Evolutionary conservation across 2,329 filamentous ascomycete genomes (phyloP).

Genomic region (Aspergillus bombycis): DNA sequence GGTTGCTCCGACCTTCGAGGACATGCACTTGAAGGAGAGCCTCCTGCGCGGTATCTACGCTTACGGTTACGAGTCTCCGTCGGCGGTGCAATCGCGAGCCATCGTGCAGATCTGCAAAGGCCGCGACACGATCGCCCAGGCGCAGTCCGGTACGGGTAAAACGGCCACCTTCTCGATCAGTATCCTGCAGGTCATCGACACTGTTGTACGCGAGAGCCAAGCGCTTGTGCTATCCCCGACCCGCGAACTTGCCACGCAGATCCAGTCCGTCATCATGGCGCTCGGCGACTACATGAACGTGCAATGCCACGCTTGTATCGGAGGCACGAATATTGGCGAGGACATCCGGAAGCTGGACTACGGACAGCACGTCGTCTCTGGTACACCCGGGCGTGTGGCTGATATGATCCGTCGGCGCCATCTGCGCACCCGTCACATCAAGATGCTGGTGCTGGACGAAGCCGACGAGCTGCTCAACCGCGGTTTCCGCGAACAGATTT

Average conservation of each 20-base stretch:
- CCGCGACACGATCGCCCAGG: conserved; percentile 96
- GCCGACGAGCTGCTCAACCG: conserved; percentile 83
- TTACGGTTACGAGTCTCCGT: conserved; percentile 97
- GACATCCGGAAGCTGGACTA: conserved; percentile 98
- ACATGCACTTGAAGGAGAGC: conserved; percentile 97
- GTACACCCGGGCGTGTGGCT: conserved; percentile 94
- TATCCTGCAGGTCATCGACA: conserved; percentile 94
- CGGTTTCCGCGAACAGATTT: conserved; percentile 97
- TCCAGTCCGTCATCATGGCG: conserved; percentile 98
- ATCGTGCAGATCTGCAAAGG: conserved; percentile 99
- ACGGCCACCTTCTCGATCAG: conserved; percentile 96
- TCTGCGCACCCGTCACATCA: conserved; percentile 73
- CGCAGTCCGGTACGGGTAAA: conserved; percentile 95
- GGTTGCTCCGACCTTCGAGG: conserved; percentile 87
- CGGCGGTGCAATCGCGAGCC: conserved; percentile 93
- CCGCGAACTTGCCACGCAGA: conserved; percentile 95
- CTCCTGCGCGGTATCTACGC: conserved; percentile 96
- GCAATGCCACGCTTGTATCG: conserved; percentile 97
- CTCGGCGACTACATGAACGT: conserved; percentile 99
- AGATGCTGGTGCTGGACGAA: conserved; percentile 77
- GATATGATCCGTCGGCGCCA: conserved; percentile 79
- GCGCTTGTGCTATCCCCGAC: conserved; percentile 94
- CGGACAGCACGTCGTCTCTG: conserved; percentile 95
- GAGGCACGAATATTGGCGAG: conserved; percentile 95
- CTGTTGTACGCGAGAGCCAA: conserved; percentile 87